phyloP scores from a whole-genome alignment of 257 asterid species.

The Parsonsia alboflavescens region DNA sequence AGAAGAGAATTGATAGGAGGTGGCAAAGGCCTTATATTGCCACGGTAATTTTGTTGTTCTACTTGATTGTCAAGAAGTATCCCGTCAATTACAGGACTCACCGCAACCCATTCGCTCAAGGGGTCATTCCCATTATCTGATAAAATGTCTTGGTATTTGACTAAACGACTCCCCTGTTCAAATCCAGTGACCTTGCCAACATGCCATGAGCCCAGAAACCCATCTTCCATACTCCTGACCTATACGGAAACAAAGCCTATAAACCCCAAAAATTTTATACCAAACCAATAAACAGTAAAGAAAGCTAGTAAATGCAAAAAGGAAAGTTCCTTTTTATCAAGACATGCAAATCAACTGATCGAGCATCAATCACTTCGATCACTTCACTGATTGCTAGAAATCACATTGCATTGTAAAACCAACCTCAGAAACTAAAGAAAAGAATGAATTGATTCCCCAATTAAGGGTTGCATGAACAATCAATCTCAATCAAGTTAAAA shows the following conservation, averaged over 20 bases:
- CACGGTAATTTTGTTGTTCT: slow-evolving; percentile 28
- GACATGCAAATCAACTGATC: neutral
- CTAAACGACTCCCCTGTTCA: slow-evolving; percentile 31
- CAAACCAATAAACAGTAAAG: neutral
- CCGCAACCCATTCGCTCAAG: slow-evolving; percentile 43
- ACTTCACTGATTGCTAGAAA: neutral
- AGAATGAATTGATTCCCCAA: slow-evolving; percentile 5
- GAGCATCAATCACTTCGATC: neutral
- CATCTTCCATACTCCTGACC: slow-evolving; percentile 39
- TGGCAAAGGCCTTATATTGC: slow-evolving; percentile 67
- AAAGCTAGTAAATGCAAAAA: neutral
- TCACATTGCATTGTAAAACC: neutral
- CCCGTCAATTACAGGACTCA: slow-evolving; percentile 55
- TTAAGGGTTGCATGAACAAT: slow-evolving; percentile 25
- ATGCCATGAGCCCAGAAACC: slow-evolving; percentile 41
- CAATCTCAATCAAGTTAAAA: slow-evolving; percentile 16
- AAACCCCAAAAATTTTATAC: slow-evolving; percentile 1
- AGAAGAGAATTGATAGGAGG: slow-evolving; percentile 25
- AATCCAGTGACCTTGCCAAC: slow-evolving; percentile 25
- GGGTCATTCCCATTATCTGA: slow-evolving; percentile 37
- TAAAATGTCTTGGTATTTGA: slow-evolving; percentile 51
- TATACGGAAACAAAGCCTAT: slow-evolving; percentile 12
- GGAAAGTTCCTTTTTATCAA: neutral
- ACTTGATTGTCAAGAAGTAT: slow-evolving; percentile 1
- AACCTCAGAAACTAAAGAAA: neutral